Evolutionary conservation across 257 asterid genomes (phyloP).

Genomic region (Solanum commersonii): DNA sequence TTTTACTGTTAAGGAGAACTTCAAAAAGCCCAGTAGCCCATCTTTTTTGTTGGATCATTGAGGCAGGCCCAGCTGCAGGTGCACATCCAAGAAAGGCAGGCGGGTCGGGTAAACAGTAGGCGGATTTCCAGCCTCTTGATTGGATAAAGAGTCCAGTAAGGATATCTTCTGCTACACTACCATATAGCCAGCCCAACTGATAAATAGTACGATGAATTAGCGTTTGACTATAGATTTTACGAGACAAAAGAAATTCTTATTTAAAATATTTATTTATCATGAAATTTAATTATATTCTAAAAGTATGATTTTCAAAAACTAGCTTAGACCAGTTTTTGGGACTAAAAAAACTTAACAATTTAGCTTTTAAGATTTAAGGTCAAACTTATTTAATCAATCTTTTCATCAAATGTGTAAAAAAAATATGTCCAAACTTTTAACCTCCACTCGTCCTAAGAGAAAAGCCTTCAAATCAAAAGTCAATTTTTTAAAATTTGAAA

Average conservation of each 20-base stretch:
- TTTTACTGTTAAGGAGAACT: neutral
- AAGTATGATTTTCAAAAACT: neutral
- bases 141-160: slow-evolving; percentile 23
- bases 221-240: too few species aligned
- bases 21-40: slow-evolving; percentile 32
- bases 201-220: too few species aligned
- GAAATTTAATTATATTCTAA: too few species aligned
- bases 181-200: slow-evolving; percentile 32
- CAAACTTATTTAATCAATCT: neutral
- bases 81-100: slow-evolving; percentile 25
- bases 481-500: neutral
- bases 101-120: slow-evolving; percentile 15
- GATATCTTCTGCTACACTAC: slow-evolving; percentile 20
- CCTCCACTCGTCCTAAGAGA: neutral
- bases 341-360: too few species aligned
- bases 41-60: slow-evolving; percentile 22
- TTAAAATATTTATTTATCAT: too few species aligned
- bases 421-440: too few species aligned
- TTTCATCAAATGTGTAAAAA: neutral
- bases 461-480: neutral
- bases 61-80: slow-evolving; percentile 16
- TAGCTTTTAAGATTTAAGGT: too few species aligned
- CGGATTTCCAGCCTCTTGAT: slow-evolving; percentile 19
- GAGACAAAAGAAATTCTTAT: too few species aligned
- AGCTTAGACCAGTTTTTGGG: neutral